phyloP scores from a whole-genome alignment of 345 rosid genomes.

The Salix koriyanagi region DNA sequence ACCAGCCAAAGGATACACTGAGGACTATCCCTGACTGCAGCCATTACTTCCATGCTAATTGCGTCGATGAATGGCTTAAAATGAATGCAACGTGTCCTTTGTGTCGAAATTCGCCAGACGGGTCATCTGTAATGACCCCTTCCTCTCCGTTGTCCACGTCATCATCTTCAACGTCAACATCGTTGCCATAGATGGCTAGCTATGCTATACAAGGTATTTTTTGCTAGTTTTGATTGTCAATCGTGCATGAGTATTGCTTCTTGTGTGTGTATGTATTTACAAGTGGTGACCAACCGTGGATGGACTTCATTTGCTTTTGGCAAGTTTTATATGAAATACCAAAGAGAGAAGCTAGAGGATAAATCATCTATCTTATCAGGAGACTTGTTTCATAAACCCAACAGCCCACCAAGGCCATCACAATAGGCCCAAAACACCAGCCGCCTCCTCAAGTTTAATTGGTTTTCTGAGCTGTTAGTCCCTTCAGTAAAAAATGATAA shows the following conservation, averaged over 20 bases:
- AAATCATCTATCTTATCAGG: too few relatives aligned
- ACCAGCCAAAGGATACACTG: conserved; percentile 46
- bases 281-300: not conserved
- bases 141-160: conserved; percentile 6
- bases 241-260: not conserved
- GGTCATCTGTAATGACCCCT: not conserved
- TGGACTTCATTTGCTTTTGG: not conserved
- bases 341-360: too few relatives aligned
- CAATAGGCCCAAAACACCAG: too few relatives aligned
- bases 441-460: too few relatives aligned
- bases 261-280: not conserved
- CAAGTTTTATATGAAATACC: not conserved
- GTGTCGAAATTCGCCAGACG: conserved; percentile 51
- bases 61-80: conserved; percentile 61
- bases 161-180: not conserved
- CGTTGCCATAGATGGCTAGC: not conserved
- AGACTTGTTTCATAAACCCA: too few relatives aligned
- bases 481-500: too few relatives aligned
- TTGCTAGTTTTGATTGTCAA: not conserved
- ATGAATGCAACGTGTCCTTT: conserved; percentile 51
- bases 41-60: conserved; percentile 57
- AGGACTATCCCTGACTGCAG: conserved; percentile 54
- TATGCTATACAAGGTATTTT: not conserved
- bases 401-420: too few relatives aligned
- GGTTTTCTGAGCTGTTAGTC: too few relatives aligned